Conservation (phyloP, 306 rosid species). For the Fragaria nilgerrensis region DNA sequence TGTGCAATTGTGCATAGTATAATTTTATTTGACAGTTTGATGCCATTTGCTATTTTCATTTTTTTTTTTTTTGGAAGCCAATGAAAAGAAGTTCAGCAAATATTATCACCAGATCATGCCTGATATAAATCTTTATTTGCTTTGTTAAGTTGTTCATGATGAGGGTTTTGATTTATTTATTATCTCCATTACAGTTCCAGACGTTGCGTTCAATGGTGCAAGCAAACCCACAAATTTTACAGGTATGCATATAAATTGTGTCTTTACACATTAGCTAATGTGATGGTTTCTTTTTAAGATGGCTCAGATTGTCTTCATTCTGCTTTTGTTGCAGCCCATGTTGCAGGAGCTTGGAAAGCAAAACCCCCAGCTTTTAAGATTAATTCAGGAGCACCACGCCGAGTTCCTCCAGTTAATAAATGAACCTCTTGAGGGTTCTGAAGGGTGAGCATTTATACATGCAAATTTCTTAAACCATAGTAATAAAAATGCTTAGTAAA, state of each 20-base stretch:
- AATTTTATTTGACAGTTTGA: background rate
- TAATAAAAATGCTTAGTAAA: background rate
- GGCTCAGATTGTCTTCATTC: slow-evolving; percentile 17
- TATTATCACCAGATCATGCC: background rate
- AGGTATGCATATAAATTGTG: slow-evolving; percentile 41
- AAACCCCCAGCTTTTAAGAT: slow-evolving; percentile 79
- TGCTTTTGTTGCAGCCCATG: slow-evolving; percentile 76
- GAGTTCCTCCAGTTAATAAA: slow-evolving; percentile 94
- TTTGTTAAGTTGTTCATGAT: background rate
- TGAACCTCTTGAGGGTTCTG: slow-evolving; percentile 86
- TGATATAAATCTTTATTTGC: background rate
- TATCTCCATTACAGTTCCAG: slow-evolving; percentile 57
- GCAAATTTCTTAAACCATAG: background rate
- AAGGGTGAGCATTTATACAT: slow-evolving; percentile 63
- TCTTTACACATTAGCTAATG: slow-evolving; percentile 17
- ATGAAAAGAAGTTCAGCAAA: background rate
- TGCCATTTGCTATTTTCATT: background rate
- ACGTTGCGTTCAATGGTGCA: slow-evolving; percentile 90
- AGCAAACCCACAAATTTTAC: slow-evolving; percentile 92
- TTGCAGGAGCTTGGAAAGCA: slow-evolving; percentile 99
- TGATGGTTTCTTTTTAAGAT: slow-evolving; percentile 10
- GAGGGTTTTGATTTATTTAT: background rate
- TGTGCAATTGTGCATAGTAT: background rate
- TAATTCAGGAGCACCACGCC: slow-evolving; percentile 83
- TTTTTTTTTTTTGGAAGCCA: background rate